Base-by-base conservation (phyloP, 768 basidiomycete genomes). In the Hydnomerulius pinastri region DNA sequence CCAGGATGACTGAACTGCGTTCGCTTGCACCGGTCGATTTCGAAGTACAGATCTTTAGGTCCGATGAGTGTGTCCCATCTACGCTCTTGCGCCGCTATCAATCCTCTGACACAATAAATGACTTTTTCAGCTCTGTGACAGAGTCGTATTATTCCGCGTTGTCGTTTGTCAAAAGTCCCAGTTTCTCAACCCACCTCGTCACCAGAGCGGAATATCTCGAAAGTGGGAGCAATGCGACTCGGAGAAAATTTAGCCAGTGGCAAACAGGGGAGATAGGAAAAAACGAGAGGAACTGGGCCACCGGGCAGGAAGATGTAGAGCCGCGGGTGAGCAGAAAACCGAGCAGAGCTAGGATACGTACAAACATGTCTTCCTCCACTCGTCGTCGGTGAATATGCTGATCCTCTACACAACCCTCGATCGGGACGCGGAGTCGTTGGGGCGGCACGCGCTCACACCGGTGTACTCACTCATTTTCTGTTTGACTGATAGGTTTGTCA, bases 181-280 rank as follows among this genome's bases (percentile, higher is more conserved):
- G 74, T 33, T 86, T 87, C 57, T 44, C 72, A 1, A 68, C 73
- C 27, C 71, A 73, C 17, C 77, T 81, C 25, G 81, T 92, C 54
- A 91, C 91, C 4, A 75, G 87, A 37, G 82, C 80, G 41, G 93
- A 98, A 65, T 98, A 96, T 69, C 73, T 81, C 42, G 94, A 98
- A 71, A 79, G 78, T 53, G 94, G 94, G 29, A 87, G 83, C 57
- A 80, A 74, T 51, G 86, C 87, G 49, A 82, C 82, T 51, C 79
- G 90, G 55, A 77, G 85, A 50, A 91, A 88, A 63, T 91, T 94
- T 69, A 73, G 68, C 21, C 80, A 82, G 52, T 83, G 83, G 84
- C 80, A 78, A 50, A 58, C 60, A 2, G 56, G 36, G 12, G 62
- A 64, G 21, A 54, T n/a, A 12, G 17, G 47, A 4, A 64, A 52